Evolutionary conservation across 805 yeast species (phyloP).

Genomic region (Hanseniaspora pseudoguilliermondii): DNA sequence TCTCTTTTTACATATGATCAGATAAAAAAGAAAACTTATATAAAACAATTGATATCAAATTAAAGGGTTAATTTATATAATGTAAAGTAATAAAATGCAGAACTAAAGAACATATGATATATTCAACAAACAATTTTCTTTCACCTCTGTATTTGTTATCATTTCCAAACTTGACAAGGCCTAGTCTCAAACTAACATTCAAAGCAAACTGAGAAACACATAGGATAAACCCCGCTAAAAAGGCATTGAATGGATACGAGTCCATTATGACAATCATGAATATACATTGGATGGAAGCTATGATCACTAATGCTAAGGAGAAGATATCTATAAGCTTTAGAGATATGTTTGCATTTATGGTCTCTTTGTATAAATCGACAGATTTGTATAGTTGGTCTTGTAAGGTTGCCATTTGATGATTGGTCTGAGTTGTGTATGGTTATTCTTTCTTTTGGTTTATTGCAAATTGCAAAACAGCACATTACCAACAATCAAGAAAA

Average conservation of each 20-base stretch:
- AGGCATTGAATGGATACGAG: slow-evolving; percentile 93
- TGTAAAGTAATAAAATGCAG: slow-evolving; percentile 83
- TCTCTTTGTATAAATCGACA: slow-evolving; percentile 17
- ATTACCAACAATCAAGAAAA: not conserved
- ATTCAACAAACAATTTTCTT: slow-evolving; percentile 75
- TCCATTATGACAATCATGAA: slow-evolving; percentile 64
- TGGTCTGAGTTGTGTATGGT: not conserved
- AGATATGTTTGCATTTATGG: slow-evolving; percentile 30
- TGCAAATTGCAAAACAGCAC: not conserved
- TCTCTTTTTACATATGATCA: too few relatives aligned
- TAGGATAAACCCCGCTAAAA: slow-evolving; percentile 78
- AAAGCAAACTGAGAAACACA: slow-evolving; percentile 95
- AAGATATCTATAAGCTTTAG: slow-evolving; percentile 65
- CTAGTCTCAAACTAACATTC: slow-evolving; percentile 70
- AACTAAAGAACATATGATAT: slow-evolving; percentile 69
- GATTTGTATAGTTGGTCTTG: slow-evolving; percentile 12
- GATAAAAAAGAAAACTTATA: too few relatives aligned
- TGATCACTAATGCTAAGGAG: slow-evolving; percentile 54
- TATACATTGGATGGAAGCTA: slow-evolving; percentile 67
- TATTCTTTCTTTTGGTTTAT: not conserved
- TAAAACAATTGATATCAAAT: not conserved
- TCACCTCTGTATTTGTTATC: slow-evolving; percentile 20
- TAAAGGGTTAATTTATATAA: slow-evolving; percentile 55
- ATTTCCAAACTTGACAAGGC: slow-evolving; percentile 31
- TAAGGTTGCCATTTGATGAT: not conserved